Evolutionary conservation across 2,329 filamentous ascomycete genomes (phyloP).

Genomic region (Scedosporium dehoogii): DNA sequence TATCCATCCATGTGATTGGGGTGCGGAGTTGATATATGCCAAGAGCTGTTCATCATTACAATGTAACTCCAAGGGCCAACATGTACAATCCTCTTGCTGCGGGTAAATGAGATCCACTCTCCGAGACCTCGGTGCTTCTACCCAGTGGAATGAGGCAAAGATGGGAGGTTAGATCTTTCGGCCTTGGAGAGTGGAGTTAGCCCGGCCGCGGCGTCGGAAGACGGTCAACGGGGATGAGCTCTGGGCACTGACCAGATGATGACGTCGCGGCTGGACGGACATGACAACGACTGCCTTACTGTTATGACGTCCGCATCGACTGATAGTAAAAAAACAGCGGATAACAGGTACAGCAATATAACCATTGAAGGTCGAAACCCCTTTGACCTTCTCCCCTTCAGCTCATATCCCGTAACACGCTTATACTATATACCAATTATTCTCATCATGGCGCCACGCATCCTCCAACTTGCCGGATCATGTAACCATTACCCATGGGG

Average conservation of each 20-base stretch:
- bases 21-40: background rate
- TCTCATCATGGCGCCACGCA: conserved; percentile 9
- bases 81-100: too few relatives aligned
- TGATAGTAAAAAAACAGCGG: background rate
- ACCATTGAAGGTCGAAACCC: too few relatives aligned
- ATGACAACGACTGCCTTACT: too few relatives aligned
- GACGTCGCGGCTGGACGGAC: background rate
- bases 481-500: conserved; percentile 62
- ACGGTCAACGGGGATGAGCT: background rate
- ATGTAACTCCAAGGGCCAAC: background rate
- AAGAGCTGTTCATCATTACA: background rate
- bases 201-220: background rate
- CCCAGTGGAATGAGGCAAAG: too few relatives aligned
- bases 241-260: background rate
- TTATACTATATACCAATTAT: background rate
- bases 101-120: too few relatives aligned
- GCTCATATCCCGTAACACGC: background rate
- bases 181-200: background rate
- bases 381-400: background rate
- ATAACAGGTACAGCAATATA: background rate
- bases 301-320: background rate
- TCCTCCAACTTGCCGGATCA: conserved; percentile 36
- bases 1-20: background rate
- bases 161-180: background rate
- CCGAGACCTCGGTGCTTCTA: too few relatives aligned